Conservation (phyloP, 2,329 filamentous ascomycete species). For the Colletotrichum acutatum region DNA sequence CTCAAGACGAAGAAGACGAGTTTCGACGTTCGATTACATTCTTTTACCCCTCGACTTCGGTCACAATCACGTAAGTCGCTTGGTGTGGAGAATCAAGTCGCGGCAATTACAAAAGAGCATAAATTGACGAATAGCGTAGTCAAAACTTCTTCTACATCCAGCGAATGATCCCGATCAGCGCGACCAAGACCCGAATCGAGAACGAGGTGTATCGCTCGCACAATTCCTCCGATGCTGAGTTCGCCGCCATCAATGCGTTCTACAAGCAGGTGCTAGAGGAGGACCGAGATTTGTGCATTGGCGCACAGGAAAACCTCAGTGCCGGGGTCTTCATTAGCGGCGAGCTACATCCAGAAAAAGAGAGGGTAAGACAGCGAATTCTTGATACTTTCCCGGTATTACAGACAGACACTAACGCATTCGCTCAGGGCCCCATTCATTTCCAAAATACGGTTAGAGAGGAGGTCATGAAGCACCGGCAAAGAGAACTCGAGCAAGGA, state of each 20-base stretch:
- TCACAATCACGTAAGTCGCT: slow-evolving; percentile 45
- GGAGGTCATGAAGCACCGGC: slow-evolving; percentile 42
- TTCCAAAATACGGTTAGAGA: slow-evolving; percentile 46
- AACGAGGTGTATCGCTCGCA: slow-evolving; percentile 64
- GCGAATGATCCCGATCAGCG: slow-evolving; percentile 58
- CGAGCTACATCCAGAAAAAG: slow-evolving; percentile 63
- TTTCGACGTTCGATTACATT: slow-evolving; percentile 28
- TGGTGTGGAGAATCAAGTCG: slow-evolving; percentile 13
- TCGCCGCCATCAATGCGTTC: slow-evolving; percentile 56
- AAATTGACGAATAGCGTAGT: slow-evolving; percentile 50
- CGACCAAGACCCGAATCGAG: slow-evolving; percentile 55
- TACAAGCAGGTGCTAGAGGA: slow-evolving; percentile 64
- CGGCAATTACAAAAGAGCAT: background rate
- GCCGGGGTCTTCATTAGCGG: slow-evolving; percentile 62
- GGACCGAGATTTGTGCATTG: slow-evolving; percentile 62
- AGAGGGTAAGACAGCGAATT: slow-evolving; percentile 47
- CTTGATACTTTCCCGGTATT: too few relatives aligned
- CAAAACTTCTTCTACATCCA: slow-evolving; percentile 63
- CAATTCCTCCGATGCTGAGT: slow-evolving; percentile 57
- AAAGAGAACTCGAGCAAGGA: slow-evolving; percentile 37
- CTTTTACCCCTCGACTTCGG: slow-evolving; percentile 23
- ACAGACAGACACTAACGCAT: slow-evolving; percentile 33
- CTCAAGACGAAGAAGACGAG: slow-evolving; percentile 43
- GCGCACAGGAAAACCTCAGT: slow-evolving; percentile 61
- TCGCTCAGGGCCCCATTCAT: slow-evolving; percentile 54